Base-by-base conservation (phyloP, 164 flowering plant species). In the Piper betle region DNA sequence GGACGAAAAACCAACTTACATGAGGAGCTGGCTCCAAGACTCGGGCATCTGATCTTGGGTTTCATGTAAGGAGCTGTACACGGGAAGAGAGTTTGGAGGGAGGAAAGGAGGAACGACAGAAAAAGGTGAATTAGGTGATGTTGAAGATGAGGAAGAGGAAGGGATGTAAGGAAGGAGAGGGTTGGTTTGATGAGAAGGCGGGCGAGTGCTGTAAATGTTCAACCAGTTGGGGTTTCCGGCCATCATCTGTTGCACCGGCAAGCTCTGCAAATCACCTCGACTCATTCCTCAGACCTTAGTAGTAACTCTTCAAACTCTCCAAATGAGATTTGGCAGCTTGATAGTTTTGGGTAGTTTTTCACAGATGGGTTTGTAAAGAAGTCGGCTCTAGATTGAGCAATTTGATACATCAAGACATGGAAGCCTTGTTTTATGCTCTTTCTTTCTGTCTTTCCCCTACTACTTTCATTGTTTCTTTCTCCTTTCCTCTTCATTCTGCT, bases 21-120 rank as follows among this genome's bases (percentile, higher is more conserved):
- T 46, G 54, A 84, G 86, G 1, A 90, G 80, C 62, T 90, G 92
- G 74, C 95, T 85, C 97, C 90, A 87, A 37, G 97, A 82, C 74
- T 86, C 84, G 8, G 88, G 87, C 77, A 78, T 25, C 33, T 25
- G 73, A 25, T 67, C 73, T 53, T 68, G 75, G 62, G 60, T 68
- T 66, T 74, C 79, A 37, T 63, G 53, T 53, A 41, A 63, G 16
- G 60, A 41, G 60, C 19, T 42, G 15, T 25, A 0, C 33, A 50
- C 37, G 57, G 67, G 67, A n/a, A 58, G 39, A 48, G 67, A 64
- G 41, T 57, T 20, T 2, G 65, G 58, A 16, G 41, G 56, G 13
- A 57, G 50, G 43, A 19, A 62, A n/a, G 55, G 65, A 62, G 58
- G 58, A 52, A 52, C 8, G 42, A 52, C 38, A 57, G 77, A 62